A percentile compares a stretch with the other conserved stretches of the same genome.
Evolutionary conservation across 176 grass and related monocot genomes (phyloP).

Genomic region (Bolboschoenus planiculmis): DNA sequence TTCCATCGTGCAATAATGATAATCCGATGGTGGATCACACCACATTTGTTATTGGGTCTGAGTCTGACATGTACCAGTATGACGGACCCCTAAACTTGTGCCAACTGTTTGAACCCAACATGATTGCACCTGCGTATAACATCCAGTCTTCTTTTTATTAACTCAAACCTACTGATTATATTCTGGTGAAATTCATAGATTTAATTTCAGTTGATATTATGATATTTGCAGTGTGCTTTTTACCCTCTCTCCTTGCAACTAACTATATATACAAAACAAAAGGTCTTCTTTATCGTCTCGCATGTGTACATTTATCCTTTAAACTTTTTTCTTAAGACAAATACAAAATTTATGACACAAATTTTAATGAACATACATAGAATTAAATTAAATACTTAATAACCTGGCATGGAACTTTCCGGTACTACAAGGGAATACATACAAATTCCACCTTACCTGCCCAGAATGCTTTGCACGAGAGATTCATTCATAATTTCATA

Average conservation of each 20-base stretch:
- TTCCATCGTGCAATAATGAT: neutral
- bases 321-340: neutral
- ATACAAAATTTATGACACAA: neutral
- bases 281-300: neutral
- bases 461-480: neutral
- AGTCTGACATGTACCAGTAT: neutral
- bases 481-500: neutral
- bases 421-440: neutral
- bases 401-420: neutral
- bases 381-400: too few relatives aligned
- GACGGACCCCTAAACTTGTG: neutral
- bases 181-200: too few relatives aligned
- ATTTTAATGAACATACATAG: neutral
- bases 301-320: neutral
- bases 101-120: neutral
- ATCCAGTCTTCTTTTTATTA: neutral
- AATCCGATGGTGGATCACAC: neutral
- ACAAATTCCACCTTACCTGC: neutral
- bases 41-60: neutral
- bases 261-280: neutral
- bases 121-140: neutral
- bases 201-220: neutral
- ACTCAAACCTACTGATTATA: neutral
- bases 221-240: neutral
- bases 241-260: neutral